Base-by-base conservation (phyloP, 1,139 yeast species). In the Suhomyces atakaporum region DNA sequence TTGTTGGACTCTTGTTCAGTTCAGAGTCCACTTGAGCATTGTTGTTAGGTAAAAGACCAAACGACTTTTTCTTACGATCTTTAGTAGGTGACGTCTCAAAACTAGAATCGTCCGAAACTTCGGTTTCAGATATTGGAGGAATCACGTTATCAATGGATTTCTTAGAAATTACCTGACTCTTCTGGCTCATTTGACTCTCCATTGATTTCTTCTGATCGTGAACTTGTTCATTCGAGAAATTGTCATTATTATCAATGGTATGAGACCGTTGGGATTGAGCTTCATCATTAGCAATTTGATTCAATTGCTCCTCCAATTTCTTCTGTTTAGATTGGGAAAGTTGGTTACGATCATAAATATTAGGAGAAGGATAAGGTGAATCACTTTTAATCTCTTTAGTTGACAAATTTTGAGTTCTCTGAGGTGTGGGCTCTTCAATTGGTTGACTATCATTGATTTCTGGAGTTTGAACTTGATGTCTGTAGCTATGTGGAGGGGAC, bases 21-120 rank as follows among this genome's bases (percentile, higher is more conserved):
- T 21, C 36, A 3, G 40, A 33, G n/a, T 37, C 44, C 9, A 34
- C 21, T n/a, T n/a, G n/a, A 14, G 27, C 26, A 7, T 38, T 27
- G 29, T 43, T 39, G 40, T 49, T 50, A 8, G 41, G 47, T 11
- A 57, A 42, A 6, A 51, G 33, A 3, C 61, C 63, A 44, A 60
- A 56, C 5, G 60, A 53, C 39, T 58, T 58, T 46, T 56, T 58
- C 31, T 51, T 53, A 22, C 44, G 48, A 21, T 35, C 38, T 31
- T 45, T 50, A 7, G 45, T 45, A 9, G 55, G 51, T 1, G 58
- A 45, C 3, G 50, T 44, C 13, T 48, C 57, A 7, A 49, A 25
- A 21, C 53, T 47, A 2, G 48, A 39, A 3, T 35, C 45, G 16
- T 38, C 43, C 5, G 42, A 43, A 8, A 32, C 33, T 7, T 44